Evolutionary conservation across 208 protist species (phyloP).

Genomic region (Herpetomonas samuelpessoai): DNA sequence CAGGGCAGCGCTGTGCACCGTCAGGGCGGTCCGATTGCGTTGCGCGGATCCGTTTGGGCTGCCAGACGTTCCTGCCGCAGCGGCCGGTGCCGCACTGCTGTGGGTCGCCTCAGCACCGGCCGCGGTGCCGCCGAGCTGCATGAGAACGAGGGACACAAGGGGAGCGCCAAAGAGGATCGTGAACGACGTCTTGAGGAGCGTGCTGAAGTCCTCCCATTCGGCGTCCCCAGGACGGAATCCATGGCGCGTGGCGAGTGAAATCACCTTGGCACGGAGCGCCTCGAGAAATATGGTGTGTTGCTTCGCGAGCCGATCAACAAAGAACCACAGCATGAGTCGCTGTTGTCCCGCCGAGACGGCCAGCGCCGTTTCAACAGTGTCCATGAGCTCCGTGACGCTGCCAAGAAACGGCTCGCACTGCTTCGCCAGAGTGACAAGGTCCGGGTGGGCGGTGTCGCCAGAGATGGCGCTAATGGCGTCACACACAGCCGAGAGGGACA

Average conservation of each 20-base stretch:
- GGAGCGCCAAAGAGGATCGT: conserved; percentile 73
- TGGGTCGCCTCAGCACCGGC: conserved; percentile 7
- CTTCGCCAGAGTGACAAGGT: conserved; percentile 43
- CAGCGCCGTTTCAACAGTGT: conserved; percentile 73
- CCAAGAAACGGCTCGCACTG: conserved; percentile 68
- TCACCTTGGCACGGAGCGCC: conserved; percentile 59
- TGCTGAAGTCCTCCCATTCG: conserved; percentile 67
- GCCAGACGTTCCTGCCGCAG: not conserved
- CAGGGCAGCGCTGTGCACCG: conserved; percentile 60
- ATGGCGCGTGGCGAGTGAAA: conserved; percentile 47
- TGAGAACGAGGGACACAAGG: conserved; percentile 67
- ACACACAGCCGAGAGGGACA: conserved; percentile 64
- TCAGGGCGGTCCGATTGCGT: conserved; percentile 28
- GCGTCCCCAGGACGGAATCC: conserved; percentile 20
- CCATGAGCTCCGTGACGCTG: conserved; percentile 61
- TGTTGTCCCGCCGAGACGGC: conserved; percentile 40
- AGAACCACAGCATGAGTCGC: conserved; percentile 75
- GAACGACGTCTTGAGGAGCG: conserved; percentile 70
- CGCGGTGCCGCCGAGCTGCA: conserved; percentile 49
- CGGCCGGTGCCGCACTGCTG: not conserved
- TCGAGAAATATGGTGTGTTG: conserved; percentile 79
- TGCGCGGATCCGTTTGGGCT: not conserved
- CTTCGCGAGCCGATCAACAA: conserved; percentile 85
- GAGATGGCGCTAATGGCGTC: conserved; percentile 68
- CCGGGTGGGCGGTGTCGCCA: conserved; percentile 40